phyloP scores from a whole-genome alignment of 2,329 filamentous ascomycete genomes.

The Sporothrix sp. region DNA sequence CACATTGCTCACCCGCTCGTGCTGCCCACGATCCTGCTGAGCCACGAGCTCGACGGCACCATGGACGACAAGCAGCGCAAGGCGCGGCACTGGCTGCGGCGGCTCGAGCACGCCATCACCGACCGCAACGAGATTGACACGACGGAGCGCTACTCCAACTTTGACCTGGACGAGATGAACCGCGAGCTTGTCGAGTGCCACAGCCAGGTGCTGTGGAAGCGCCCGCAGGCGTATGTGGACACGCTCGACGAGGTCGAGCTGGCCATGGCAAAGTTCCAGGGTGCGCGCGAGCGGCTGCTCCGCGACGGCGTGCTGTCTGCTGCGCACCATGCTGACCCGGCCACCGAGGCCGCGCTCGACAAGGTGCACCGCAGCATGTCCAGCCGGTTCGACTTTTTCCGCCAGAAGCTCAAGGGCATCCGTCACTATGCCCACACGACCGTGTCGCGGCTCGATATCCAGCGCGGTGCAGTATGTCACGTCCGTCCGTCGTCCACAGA shows the following conservation, averaged over 20 bases:
- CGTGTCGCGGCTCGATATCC: slow-evolving; percentile 49
- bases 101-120: slow-evolving; percentile 51
- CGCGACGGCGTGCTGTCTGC: background rate
- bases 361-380: slow-evolving; percentile 44
- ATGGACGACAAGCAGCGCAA: slow-evolving; percentile 54
- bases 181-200: slow-evolving; percentile 55
- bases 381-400: slow-evolving; percentile 49
- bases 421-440: slow-evolving; percentile 56
- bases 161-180: slow-evolving; percentile 52
- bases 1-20: slow-evolving; percentile 50
- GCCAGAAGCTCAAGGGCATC: slow-evolving; percentile 49
- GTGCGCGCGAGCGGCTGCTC: slow-evolving; percentile 7
- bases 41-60: slow-evolving; percentile 44
- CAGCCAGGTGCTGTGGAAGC: slow-evolving; percentile 22
- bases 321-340: slow-evolving; percentile 6
- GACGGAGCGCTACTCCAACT: slow-evolving; percentile 42
- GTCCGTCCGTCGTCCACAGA: background rate
- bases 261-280: slow-evolving; percentile 17
- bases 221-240: slow-evolving; percentile 46
- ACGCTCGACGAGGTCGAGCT: slow-evolving; percentile 17
- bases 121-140: slow-evolving; percentile 51
- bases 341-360: slow-evolving; percentile 28
- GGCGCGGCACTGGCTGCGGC: slow-evolving; percentile 52
- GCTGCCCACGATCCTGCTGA: slow-evolving; percentile 48
- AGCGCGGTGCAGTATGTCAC: slow-evolving; percentile 46